A percentile compares a stretch with the other conserved stretches of the same genome.
These are phyloP conservation scores for Jackrogersella minutella DNA, from an alignment of 495 filamentous ascomycete genomes.

Conservation along the genomic window DNA sequence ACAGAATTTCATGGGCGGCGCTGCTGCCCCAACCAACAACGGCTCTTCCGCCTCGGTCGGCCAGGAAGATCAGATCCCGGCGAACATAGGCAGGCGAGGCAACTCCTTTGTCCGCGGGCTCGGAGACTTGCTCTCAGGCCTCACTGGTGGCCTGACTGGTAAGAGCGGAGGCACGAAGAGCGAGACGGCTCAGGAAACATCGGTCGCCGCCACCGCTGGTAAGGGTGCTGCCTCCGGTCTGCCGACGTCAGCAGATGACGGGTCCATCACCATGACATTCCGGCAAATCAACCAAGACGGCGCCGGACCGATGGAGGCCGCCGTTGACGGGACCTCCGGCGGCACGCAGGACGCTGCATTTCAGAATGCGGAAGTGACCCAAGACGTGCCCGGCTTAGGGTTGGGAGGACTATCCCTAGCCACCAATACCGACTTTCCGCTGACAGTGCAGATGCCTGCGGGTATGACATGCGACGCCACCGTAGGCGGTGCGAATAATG, in stretches of 20 bases:
- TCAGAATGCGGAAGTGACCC: slow-evolving; percentile 60
- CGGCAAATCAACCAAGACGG: slow-evolving; percentile 63
- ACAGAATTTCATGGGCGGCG: slow-evolving; percentile 53
- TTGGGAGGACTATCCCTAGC: slow-evolving; percentile 61
- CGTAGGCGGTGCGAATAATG: slow-evolving; percentile 59
- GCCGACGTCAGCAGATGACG: slow-evolving; percentile 63
- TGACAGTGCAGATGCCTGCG: slow-evolving; percentile 65
- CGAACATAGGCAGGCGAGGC: slow-evolving; percentile 13
- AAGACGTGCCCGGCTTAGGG: slow-evolving; percentile 65
- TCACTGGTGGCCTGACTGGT: slow-evolving; percentile 16
- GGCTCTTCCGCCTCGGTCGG: slow-evolving; percentile 44
- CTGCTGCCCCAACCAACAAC: slow-evolving; percentile 48
- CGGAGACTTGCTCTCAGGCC: slow-evolving; percentile 28
- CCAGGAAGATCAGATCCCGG: slow-evolving; percentile 47
- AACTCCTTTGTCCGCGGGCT: slow-evolving; percentile 19
- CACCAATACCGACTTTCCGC: slow-evolving; percentile 62
- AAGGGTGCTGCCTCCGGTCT: slow-evolving; percentile 53
- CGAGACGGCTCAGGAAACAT: slow-evolving; percentile 49
- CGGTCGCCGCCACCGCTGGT: slow-evolving; percentile 54
- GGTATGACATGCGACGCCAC: slow-evolving; percentile 67
- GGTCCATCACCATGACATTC: slow-evolving; percentile 64
- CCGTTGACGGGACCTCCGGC: slow-evolving; percentile 62
- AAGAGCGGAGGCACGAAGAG: slow-evolving; percentile 48
- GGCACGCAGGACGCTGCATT: slow-evolving; percentile 63
- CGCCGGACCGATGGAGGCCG: slow-evolving; percentile 57